Conservation (phyloP, 116 monocot genomes). For the Posidonia oceanica region DNA sequence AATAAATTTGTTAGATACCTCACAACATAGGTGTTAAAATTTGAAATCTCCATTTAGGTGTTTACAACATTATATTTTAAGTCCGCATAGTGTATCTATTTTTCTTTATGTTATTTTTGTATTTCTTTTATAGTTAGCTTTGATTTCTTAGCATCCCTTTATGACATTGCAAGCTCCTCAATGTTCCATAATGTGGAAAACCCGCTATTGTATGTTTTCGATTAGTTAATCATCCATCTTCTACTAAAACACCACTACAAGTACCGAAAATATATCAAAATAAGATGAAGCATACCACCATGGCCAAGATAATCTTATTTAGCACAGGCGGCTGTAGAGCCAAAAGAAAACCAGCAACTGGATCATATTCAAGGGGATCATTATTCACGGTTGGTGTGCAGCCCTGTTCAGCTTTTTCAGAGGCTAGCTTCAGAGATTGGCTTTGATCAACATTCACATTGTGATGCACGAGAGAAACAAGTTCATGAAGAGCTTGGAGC, state of each 20-base stretch:
- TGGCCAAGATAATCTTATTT: slow-evolving; percentile 32
- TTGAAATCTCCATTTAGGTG: background rate
- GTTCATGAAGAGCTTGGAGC: slow-evolving; percentile 39
- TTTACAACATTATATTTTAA: too few species aligned
- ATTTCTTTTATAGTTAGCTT: too few species aligned
- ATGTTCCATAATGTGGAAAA: too few species aligned
- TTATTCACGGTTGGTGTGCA: slow-evolving; percentile 8
- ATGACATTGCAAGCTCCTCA: too few species aligned
- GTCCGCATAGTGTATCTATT: background rate
- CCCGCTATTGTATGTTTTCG: too few species aligned
- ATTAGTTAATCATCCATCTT: too few species aligned
- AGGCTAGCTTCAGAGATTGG: slow-evolving; percentile 6
- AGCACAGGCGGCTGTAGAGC: slow-evolving; percentile 44
- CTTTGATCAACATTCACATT: slow-evolving; percentile 25
- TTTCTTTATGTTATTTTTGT: background rate
- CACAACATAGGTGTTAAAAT: too few species aligned
- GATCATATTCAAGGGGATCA: slow-evolving; percentile 21
- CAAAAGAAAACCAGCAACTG: slow-evolving; percentile 50
- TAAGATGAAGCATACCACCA: slow-evolving; percentile 44
- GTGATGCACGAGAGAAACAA: slow-evolving; percentile 70
- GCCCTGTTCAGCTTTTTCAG: slow-evolving; percentile 10
- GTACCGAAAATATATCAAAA: background rate
- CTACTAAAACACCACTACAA: background rate
- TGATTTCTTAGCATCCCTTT: too few species aligned
- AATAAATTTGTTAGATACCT: too few species aligned